Base-by-base conservation (phyloP, 495 filamentous ascomycete species). In the Xylaria sp. region DNA sequence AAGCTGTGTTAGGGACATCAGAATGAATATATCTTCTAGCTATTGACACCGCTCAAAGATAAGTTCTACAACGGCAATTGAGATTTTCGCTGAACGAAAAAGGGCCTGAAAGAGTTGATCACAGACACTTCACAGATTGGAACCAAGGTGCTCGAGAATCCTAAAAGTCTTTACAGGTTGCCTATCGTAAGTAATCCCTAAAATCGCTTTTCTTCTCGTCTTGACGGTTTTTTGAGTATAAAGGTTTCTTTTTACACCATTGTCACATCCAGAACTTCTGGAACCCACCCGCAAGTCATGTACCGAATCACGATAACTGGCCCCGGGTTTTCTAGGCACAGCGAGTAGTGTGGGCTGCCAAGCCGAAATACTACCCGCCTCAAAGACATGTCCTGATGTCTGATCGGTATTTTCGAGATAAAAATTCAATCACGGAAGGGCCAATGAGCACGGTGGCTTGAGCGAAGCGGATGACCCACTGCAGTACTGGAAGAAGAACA, bases 331-430 rank as follows among this genome's bases (percentile, higher is more conserved):
- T n/a, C n/a, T n/a, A n/a, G n/a, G n/a, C 72, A 5, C 62, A 59
- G 59, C 61, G 68, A 24, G 81, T 82, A 80, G 72, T 73, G 24
- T 82, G 80, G 80, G 76, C 77, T 9, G 74, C 80, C 11, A 72
- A 64, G n/a, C 11, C 50, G 80, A 41, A 33, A 71, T 58, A 80
- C 78, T 8, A 79, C 71, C 1, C 52, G 76, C 19, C 66, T 52
- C 8, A 69, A 78, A 31, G 77, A 79, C 35, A 69, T 68, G 17
- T 74, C 77, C 19, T 79, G 78, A 33, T 74, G 61, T 26, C 58
- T 78, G 4, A 21, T 79, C 29, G 76, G 77, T 8, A 74, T 79
- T 12, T 76, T 76, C 40, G 72, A 72, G 15, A 69, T 76, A 17
- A 74, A 76, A 48, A 78, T 79, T n/a, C n/a, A n/a, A n/a, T n/a